Base-by-base conservation (phyloP, 306 rosid genomes). In the Lathyrus sativus region DNA sequence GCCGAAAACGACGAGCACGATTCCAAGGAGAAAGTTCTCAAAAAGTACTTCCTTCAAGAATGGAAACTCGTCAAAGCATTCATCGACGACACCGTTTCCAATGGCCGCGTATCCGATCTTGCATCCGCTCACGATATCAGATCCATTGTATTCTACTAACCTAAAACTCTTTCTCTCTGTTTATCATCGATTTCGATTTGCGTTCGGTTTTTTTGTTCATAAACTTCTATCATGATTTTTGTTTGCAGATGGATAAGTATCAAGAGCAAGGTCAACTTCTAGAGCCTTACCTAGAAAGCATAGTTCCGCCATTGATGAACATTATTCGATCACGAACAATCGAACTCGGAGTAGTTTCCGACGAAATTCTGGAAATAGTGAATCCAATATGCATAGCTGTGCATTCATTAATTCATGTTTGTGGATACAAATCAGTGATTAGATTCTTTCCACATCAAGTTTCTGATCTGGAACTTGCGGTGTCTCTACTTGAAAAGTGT, bases 371-470 rank as follows among this genome's bases (percentile, higher is more conserved):
- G 14, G 79, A 88, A 77, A 85, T 88, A 56, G 84, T 90, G 33
- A 88, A 90, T 78, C 98, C 98, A 5, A 80, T 90, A 65, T 86
- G 97, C 82, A 85, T 93, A 43, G 76, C 88, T 18, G 78, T 93
- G 37, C 88, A 88, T 66, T 80, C 96, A 1, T 65, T 90, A 59
- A 90, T 93, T 67, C 86, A 90, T 0, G 96, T 93, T 68, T 88
- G 98, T 35, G 98, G 97, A 18, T 90, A 90, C 80, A 93, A 90
- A 83, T 84, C 91, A 14, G 97, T 93, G 9, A 82, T 88, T 68
- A 88, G 85, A 82, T 93, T 93, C 76, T 88, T 90, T 70, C 97
- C 98, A 0, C 98, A 93, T 78, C 97, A 93, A 78, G 98, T 93
- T 59, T 90, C 97, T 9, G 98, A 93, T 83, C 86, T 90, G 71